Base-by-base conservation (phyloP, 2,329 filamentous ascomycete species). In the Basipetospora sp. region DNA sequence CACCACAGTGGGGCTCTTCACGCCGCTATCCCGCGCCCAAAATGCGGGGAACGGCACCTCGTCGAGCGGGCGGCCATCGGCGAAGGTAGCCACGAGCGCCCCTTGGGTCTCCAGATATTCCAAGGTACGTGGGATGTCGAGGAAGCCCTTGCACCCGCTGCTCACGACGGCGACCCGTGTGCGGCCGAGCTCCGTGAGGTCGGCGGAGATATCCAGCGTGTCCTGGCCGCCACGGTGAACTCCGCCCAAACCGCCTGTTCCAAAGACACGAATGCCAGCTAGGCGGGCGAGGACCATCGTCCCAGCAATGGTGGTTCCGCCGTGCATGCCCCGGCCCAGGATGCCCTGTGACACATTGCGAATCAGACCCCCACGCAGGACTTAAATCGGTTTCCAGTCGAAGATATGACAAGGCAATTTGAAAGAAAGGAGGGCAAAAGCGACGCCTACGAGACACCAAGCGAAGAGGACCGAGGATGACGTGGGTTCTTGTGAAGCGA, bases 81-180 rank as follows among this genome's bases (percentile, higher is more conserved):
- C 78, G 61, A 96, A 98, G 3, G 90, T 96, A 3, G 77, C 81
- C 1, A 94, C 86, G 27, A 79, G 70, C 16, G 85, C 86, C 8
- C 82, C 82, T 52, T 79, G 74, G 1, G 74, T 78, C 55, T 79
- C 75, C 15, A 79, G 63, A 47, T 68, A 69, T 61, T 98, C 90
- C 4, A 98, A 67, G 0, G 90, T 98, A 37, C 84, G 71, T 3
- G 81, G 77, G 42, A 94, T 86, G 53, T 98, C 90, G 27, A 98
- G 67, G 56, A 98, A 96, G 44, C 88, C 90, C 62, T 98, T 98
- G 62, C 85, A 92, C 11, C 90, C 90, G 45, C 82, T 85, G 56
- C 80, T 82, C 37, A 98, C 67, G 3, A 98, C 87, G 18, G 87
- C 80, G 37, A 98, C 79, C 9, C 83, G 75, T 6, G 87, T 94